Conservation (phyloP, 2,329 filamentous ascomycete species). For the Exophiala sp. region DNA sequence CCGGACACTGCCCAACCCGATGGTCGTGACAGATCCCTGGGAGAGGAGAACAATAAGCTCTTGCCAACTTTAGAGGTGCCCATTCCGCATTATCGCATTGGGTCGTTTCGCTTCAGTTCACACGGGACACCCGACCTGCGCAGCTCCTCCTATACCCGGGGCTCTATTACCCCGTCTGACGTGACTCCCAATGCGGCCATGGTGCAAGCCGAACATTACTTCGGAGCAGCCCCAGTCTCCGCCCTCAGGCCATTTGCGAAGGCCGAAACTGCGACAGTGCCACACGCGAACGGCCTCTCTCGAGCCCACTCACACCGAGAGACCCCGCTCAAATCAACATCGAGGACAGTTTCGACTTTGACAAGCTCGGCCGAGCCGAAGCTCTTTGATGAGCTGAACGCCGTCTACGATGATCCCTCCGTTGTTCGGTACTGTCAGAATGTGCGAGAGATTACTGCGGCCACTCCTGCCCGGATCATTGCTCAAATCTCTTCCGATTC, state of each 20-base stretch:
- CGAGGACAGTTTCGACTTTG: slow-evolving; percentile 26
- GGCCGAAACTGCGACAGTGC: slow-evolving; percentile 4
- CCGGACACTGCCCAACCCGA: slow-evolving; percentile 58
- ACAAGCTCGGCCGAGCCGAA: slow-evolving; percentile 48
- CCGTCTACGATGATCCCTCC: slow-evolving; percentile 71
- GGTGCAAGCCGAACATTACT: slow-evolving; percentile 15
- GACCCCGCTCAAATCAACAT: slow-evolving; percentile 35
- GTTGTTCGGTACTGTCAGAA: slow-evolving; percentile 74
- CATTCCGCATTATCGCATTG: slow-evolving; percentile 79
- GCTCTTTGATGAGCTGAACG: slow-evolving; percentile 76
- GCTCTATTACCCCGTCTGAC: slow-evolving; percentile 47
- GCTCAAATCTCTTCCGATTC: slow-evolving; percentile 94
- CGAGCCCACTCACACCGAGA: slow-evolving; percentile 22
- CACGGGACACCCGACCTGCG: slow-evolving; percentile 70
- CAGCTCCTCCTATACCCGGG: slow-evolving; percentile 66
- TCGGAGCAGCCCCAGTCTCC: slow-evolving; percentile 18
- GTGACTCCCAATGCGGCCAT: slow-evolving; percentile 37
- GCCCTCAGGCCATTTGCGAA: slow-evolving; percentile 20
- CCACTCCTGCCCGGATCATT: slow-evolving; percentile 82
- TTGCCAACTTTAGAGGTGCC: slow-evolving; percentile 61
- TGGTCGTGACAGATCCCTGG: slow-evolving; percentile 52
- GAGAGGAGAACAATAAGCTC: slow-evolving; percentile 29
- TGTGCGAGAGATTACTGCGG: slow-evolving; percentile 72
- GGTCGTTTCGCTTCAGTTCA: slow-evolving; percentile 71
- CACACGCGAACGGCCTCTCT: background rate